phyloP scores from a whole-genome alignment of 805 yeast genomes.

The Starmerella sp. region DNA sequence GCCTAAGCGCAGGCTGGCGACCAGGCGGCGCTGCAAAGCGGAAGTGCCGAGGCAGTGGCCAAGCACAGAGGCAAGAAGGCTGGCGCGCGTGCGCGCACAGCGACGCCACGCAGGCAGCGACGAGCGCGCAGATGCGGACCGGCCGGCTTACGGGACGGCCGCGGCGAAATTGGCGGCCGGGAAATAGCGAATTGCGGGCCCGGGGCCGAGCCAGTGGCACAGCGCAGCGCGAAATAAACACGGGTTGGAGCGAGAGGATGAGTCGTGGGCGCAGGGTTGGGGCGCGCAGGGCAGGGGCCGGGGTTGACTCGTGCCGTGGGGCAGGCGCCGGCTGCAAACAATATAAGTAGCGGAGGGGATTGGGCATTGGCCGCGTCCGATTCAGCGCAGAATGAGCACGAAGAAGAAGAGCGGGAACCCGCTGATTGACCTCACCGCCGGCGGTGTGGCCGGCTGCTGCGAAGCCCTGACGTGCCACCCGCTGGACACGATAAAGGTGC shows the following conservation, averaged over 20 bases:
- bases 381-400: not conserved
- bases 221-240: not conserved
- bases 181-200: no score
- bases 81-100: no score
- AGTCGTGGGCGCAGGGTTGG: constrained; percentile 2
- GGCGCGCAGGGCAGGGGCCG: not conserved
- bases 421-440: constrained; percentile 47
- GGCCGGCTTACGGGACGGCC: no score
- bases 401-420: constrained; percentile 25
- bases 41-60: not conserved
- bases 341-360: not conserved
- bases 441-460: constrained; percentile 93
- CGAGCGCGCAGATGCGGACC: no score
- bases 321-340: not conserved
- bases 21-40: not conserved
- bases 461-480: constrained; percentile 99
- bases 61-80: not conserved
- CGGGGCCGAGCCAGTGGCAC: not conserved
- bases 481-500: constrained; percentile 91
- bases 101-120: no score
- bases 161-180: no score
- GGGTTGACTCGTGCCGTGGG: not conserved
- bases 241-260: not conserved
- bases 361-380: not conserved
- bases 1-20: not conserved